A percentile compares a stretch with the other conserved stretches of the same genome.
These are phyloP conservation scores for Oleoguttula mirabilis DNA, from an alignment of 495 filamentous ascomycete genomes.

Conservation along the genomic window DNA sequence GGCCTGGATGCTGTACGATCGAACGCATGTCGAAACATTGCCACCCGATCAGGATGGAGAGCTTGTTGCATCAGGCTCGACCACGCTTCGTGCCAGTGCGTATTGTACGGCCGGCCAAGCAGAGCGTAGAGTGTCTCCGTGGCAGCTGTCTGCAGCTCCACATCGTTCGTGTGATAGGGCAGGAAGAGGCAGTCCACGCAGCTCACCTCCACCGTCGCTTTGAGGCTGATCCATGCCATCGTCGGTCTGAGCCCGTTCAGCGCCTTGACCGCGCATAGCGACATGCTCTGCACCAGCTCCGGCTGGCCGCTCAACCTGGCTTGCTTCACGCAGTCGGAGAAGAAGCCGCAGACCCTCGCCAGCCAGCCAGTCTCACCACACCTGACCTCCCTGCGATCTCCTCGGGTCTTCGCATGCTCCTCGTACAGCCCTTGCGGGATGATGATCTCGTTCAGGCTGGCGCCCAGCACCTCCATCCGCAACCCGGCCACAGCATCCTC, in stretches of 20 bases:
- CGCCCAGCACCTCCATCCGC: constrained; percentile 70
- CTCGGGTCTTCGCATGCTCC: constrained; percentile 30
- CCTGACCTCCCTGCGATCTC: constrained; percentile 42
- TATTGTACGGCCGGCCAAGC: constrained; percentile 5
- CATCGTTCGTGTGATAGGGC: constrained; percentile 28
- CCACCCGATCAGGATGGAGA: constrained; percentile 7
- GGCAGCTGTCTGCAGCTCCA: constrained; percentile 12
- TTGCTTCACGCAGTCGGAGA: constrained; percentile 56
- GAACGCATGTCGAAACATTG: constrained; percentile 10
- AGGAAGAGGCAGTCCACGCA: constrained; percentile 62
- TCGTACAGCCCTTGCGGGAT: constrained; percentile 63
- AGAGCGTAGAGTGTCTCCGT: constrained; percentile 15
- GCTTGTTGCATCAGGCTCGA: constrained; percentile 5
- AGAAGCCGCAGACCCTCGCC: constrained; percentile 57
- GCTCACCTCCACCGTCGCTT: constrained; percentile 56
- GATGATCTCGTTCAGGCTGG: constrained; percentile 84
- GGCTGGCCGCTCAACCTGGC: constrained; percentile 3
- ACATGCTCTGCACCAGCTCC: background rate
- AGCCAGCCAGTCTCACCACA: constrained; percentile 82
- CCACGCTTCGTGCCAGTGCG: constrained; percentile 12
- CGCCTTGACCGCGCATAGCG: constrained; percentile 43
- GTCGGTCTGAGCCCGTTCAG: constrained; percentile 63
- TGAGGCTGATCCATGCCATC: constrained; percentile 73
- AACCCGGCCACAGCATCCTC: constrained; percentile 78
- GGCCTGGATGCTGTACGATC: constrained; percentile 35